A percentile compares a stretch with the other conserved stretches of the same genome.
Conservation (phyloP, 2,329 filamentous ascomycete genomes). For the Orbilia javanica region DNA sequence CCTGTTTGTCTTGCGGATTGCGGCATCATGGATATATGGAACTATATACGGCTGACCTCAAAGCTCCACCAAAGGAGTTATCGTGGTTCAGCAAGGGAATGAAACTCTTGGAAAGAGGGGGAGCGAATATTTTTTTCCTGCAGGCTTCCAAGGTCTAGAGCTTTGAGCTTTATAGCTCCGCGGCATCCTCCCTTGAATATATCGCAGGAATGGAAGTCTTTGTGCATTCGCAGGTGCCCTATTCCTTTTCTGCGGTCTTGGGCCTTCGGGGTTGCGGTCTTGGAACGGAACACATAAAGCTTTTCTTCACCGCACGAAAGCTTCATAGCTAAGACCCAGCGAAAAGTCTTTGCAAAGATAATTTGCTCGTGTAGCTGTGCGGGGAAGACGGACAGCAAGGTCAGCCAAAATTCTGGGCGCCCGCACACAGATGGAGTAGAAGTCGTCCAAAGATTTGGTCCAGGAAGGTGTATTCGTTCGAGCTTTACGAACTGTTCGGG, state of each 20-base stretch:
- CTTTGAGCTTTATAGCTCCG: slow-evolving; percentile 14
- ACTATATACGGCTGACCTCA: slow-evolving; percentile 13
- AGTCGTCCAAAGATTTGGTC: slow-evolving; percentile 23
- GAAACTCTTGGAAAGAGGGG: slow-evolving; percentile 37
- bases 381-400: slow-evolving; percentile 42
- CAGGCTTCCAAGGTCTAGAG: slow-evolving; percentile 8
- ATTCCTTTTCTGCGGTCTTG: slow-evolving; percentile 47
- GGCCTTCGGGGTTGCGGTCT: slow-evolving; percentile 21
- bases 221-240: slow-evolving; percentile 18
- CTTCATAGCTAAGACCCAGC: not conserved
- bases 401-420: slow-evolving; percentile 38
- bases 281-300: slow-evolving; percentile 20
- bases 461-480: slow-evolving; percentile 39
- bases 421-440: slow-evolving; percentile 42
- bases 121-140: slow-evolving; percentile 34
- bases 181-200: slow-evolving; percentile 3
- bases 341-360: slow-evolving; percentile 19
- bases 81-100: slow-evolving; percentile 5
- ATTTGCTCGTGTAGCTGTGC: slow-evolving; percentile 13
- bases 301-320: slow-evolving; percentile 10
- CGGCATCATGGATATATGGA: slow-evolving; percentile 13
- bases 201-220: slow-evolving; percentile 30
- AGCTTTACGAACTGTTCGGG: slow-evolving; percentile 10
- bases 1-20: slow-evolving; percentile 28
- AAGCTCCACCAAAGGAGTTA: slow-evolving; percentile 25